Base-by-base conservation (phyloP, 2,329 filamentous ascomycete genomes). In the Fusarium austroafricanum region DNA sequence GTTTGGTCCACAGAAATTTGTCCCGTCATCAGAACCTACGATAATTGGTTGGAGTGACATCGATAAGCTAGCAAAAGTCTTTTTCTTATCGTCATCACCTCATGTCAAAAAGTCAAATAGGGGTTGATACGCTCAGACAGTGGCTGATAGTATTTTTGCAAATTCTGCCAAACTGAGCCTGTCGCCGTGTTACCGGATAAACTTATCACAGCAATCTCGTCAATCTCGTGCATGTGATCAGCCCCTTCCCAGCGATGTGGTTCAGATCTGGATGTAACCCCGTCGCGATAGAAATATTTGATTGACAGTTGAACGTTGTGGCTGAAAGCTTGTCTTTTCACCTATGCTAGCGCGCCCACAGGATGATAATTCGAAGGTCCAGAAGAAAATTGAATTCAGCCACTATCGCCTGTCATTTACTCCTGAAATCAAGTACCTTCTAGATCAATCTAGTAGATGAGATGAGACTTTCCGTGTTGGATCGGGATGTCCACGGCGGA, bases 251-350 rank as follows among this genome's bases (percentile, higher is more conserved):
- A 39, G 61, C 29, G 28, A 51, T 52, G 29, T 43, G 59, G 61
- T 52, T 64, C 39, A 52, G 61, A 64, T 64, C 59, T 46, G 52
- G 59, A 31, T 31, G 29, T 12, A 12, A 31, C 29, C 29, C 29
- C 29, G 29, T 31, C 10, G 10, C 29, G 3, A 8, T 5, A 2
- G 5, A 26, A 26, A 26, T 6, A 6, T 3, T 12, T 31, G 8
- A 10, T 31, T 31, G 29, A 5, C 28, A 5, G 10, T 12, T 31
- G 8, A 14, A 31, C 4, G 29, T 31, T 31, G 11, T 31, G 29
- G 29, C 11, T 31, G 29, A 31, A 31, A 12, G 29, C 29, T 31
- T 31, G 29, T 31, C 29, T 31, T 31, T 31, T 31, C 29, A 31
- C 29, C 29, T 31, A 31, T 31, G 3, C 5, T 31, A 31, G 29